Evolutionary conservation across 495 filamentous ascomycete genomes (phyloP), one percentile per base, ranked within the genome.

Genomic region (Podospora conica): DNA sequence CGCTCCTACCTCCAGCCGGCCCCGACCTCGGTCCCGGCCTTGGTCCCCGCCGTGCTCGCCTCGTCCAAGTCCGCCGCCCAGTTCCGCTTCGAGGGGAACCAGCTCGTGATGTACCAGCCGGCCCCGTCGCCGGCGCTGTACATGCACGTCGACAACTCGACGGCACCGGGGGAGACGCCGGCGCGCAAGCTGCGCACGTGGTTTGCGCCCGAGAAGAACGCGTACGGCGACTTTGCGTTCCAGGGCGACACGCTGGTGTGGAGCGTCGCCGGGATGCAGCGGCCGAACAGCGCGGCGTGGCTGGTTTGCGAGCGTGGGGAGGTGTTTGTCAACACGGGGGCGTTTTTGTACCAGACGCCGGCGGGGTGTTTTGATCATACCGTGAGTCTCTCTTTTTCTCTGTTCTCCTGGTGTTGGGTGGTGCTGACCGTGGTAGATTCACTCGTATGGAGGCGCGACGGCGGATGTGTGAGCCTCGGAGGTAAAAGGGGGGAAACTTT

Each of bases 321-420:
- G 65, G 60, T 85, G 56, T 84, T 78, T 67, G 76, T 83, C 64
- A 85, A 85, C 61, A 71, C 82, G 55, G 81, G 82, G 3, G 75
- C 76, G 40, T 85, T 83, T 72, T 56, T 69, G 33, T 84, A 82
- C 68, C 56, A 75, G 61, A 84, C 80, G 40, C 81, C 81, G 18
- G 73, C 71, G 23, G 82, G 82, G 24, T 84, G 81, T 74, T 74
- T 73, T 57, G 82, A 84, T 75, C 75, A 83, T 71, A 83, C 81
- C 65, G 77, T 78, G 61, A 73, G 77, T 74, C n/a, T n/a, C n/a
- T n/a, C n/a, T 24, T 28, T n/a, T 54, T 33, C 60, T 21, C 15
- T 27, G 27, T 12, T 65, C 0, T 29, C 2, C 18, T 54, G 57
- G 22, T 29, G 9, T 21, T 9, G 57, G n/a, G 15, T n/a, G 22